Evolutionary conservation across 2,329 filamentous ascomycete species (phyloP).

Genomic region (Phyllosticta paracitricarpa): DNA sequence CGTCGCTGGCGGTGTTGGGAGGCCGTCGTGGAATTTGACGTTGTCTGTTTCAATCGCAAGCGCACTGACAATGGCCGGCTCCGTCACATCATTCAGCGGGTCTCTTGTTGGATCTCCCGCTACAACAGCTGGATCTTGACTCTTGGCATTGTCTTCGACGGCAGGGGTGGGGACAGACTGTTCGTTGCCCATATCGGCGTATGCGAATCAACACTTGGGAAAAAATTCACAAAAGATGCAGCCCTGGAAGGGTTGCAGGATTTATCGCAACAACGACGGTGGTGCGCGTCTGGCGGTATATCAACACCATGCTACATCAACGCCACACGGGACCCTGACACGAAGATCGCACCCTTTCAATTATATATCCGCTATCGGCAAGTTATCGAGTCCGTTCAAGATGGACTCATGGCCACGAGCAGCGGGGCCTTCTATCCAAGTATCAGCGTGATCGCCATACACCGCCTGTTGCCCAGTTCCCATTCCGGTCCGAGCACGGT

Average conservation of each 20-base stretch:
- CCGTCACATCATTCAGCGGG: too few species aligned
- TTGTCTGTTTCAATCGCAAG: not conserved
- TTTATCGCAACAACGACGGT: not conserved
- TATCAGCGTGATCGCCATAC: conserved; percentile 8
- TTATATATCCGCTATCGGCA: not conserved
- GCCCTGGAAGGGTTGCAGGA: not conserved
- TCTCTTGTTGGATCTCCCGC: too few species aligned
- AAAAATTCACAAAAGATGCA: too few species aligned
- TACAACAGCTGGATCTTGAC: not conserved
- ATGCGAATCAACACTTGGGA: too few species aligned
- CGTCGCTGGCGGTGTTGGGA: not conserved
- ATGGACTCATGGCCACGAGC: not conserved
- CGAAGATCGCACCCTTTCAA: not conserved
- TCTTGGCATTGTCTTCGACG: not conserved
- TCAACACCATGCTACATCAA: not conserved
- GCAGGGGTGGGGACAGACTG: not conserved
- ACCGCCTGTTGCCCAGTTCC: not conserved
- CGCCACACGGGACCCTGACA: not conserved
- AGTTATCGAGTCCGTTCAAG: not conserved
- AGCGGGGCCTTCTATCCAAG: conserved; percentile 6
- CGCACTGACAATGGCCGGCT: not conserved
- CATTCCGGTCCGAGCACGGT: not conserved
- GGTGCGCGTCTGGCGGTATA: conserved; percentile 3
- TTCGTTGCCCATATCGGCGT: conserved; percentile 3
- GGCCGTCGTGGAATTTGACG: not conserved